Evolutionary conservation across 2,329 filamentous ascomycete species (phyloP), one percentile per base, ranked within the genome.

Genomic region (Diaporthe eres): DNA sequence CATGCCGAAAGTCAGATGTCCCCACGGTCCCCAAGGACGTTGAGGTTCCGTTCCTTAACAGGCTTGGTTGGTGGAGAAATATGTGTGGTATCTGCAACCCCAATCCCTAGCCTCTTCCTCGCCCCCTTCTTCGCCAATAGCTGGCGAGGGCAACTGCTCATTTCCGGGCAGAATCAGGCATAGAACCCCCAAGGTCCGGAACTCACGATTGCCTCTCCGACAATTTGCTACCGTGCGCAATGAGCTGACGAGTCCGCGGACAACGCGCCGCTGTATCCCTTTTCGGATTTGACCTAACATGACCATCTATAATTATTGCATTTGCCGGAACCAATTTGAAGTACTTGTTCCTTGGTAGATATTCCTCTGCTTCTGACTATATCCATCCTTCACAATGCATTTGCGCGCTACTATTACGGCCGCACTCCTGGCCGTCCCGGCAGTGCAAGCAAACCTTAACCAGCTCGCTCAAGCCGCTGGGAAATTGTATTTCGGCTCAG

Each of bases 401-500:
- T 7, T 72, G 22, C 19, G 22, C 22, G n/a, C 74, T 7, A 67
- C 31, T 25, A 31, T 76, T 25, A 53, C 37, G 17, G 53, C 53
- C 15, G 60, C 39, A 57, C 42, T 70, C 28, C 49, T 76, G 65
- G 44, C 71, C 47, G 25, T 74, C 3, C 44, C 42, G 17, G 63
- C 37, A 37, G 76, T 44, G 65, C 53, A 47, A 22, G 76, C 74
- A 39, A 76, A 76, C 67, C 76, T 77, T 51, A 76, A 77, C 31
- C 76, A 77, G 39, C 72, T 77, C 17, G 74, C 74, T 2, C 49
- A 74, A 34, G 71, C 76, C 22, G 76, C 76, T 57, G 76, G 76
- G 2, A 77, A 77, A 13, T 49, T 77, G 76, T 94, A 93, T 84
- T 93, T 93, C 72, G 92, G 92, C 72, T 90, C 90, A 1, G 91